Conservation (phyloP, 2,329 filamentous ascomycete species). For the Penicillium sp. region DNA sequence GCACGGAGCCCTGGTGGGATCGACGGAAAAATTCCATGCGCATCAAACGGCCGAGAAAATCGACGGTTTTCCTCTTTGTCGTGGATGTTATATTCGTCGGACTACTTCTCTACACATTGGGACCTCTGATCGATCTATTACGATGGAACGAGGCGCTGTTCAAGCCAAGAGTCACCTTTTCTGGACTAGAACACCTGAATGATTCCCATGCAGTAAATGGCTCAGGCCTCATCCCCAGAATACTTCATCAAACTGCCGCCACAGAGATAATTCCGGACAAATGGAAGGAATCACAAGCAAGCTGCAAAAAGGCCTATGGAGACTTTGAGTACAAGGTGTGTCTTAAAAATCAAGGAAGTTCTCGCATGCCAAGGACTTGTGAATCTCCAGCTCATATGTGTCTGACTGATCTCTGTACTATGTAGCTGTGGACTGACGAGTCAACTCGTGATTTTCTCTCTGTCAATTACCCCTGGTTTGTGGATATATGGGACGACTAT, state of each 20-base stretch:
- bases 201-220: background rate
- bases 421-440: constrained; percentile 5
- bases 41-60: background rate
- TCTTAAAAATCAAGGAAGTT: background rate
- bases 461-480: constrained; percentile 6
- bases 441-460: constrained; percentile 5
- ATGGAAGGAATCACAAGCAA: constrained; percentile 1
- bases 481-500: constrained; percentile 8
- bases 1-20: background rate
- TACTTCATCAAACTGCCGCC: constrained; percentile 4
- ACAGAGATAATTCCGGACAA: constrained; percentile 2
- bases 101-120: background rate
- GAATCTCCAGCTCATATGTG: too few relatives aligned
- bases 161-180: background rate
- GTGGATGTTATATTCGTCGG: background rate
- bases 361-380: too few relatives aligned
- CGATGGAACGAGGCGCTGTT: constrained; percentile 6
- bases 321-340: constrained; percentile 10
- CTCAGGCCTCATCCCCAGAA: background rate
- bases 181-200: background rate
- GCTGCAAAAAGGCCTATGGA: constrained; percentile 5
- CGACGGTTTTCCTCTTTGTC: background rate
- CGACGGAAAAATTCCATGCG: background rate
- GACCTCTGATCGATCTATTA: constrained; percentile 3
- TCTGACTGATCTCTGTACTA: too few relatives aligned